Conservation (phyloP, 1,139 yeast genomes). For the Saccharomyces hybrid region DNA sequence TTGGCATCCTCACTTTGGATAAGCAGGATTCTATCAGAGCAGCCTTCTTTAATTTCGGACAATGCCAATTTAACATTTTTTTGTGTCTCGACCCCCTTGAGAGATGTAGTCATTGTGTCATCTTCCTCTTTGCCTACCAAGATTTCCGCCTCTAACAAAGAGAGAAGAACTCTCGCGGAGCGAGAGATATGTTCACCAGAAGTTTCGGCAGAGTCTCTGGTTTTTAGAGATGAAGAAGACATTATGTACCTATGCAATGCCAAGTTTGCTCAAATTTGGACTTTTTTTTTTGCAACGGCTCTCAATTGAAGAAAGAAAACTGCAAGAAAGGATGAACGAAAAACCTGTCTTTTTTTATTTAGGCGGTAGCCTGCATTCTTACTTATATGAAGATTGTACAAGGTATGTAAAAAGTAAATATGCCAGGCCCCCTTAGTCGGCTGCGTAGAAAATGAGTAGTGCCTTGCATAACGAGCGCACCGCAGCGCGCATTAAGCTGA, state of each 20-base stretch:
- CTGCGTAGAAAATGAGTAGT: background rate
- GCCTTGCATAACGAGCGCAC: background rate
- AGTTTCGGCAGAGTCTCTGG: background rate
- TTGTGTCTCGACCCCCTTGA: constrained; percentile 73
- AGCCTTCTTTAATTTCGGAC: constrained; percentile 72
- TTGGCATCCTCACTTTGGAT: constrained; percentile 73
- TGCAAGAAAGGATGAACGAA: too few relatives aligned
- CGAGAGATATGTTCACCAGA: background rate
- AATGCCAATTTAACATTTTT: constrained; percentile 79
- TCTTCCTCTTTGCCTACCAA: constrained; percentile 46
- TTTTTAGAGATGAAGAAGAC: background rate
- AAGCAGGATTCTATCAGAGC: constrained; percentile 65
- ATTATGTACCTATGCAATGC: background rate
- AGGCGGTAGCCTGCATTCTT: background rate
- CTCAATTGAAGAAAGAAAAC: too few relatives aligned
- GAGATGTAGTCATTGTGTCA: constrained; percentile 77
- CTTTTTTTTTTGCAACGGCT: too few relatives aligned
- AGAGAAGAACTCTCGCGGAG: background rate
- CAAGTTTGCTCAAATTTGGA: too few relatives aligned
- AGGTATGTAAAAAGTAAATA: background rate
- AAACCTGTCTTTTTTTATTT: background rate
- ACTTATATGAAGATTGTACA: background rate
- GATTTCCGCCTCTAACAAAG: background rate
- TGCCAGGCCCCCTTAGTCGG: background rate
- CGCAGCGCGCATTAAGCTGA: background rate